These are phyloP conservation scores for Withania somnifera DNA, from an alignment of 305 asterid genomes.

Conservation along the genomic window DNA sequence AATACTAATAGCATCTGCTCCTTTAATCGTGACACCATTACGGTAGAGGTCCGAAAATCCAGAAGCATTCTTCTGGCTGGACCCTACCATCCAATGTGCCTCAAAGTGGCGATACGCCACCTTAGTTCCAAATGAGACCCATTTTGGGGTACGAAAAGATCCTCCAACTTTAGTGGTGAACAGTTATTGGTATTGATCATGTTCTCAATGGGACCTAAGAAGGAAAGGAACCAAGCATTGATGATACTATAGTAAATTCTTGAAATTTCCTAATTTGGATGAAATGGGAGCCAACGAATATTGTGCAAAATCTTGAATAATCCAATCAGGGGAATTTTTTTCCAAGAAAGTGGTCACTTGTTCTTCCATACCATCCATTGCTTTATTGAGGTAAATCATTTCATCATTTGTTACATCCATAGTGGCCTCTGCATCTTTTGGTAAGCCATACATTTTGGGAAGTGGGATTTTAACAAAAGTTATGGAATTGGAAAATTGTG, in stretches of 20 bases:
- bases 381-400: conserved; percentile 30
- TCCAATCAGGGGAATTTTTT: conserved; percentile 13
- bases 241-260: not conserved
- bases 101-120: conserved; percentile 8
- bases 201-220: not conserved
- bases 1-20: not conserved
- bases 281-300: conserved; percentile 25
- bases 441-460: conserved; percentile 14
- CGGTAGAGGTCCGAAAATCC: conserved; percentile 10
- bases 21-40: not conserved
- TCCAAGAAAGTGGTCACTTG: conserved; percentile 13
- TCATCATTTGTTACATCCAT: conserved; percentile 14
- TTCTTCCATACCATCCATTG: conserved; percentile 27
- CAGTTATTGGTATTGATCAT: conserved; percentile 5
- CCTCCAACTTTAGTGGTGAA: conserved; percentile 20
- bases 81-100: not conserved
- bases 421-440: conserved; percentile 39
- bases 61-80: not conserved
- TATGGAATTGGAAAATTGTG: conserved; percentile 3
- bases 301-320: conserved; percentile 5
- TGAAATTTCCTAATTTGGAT: conserved; percentile 8
- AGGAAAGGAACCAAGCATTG: not conserved
- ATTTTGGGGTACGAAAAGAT: conserved; percentile 28
- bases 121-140: conserved; percentile 24
- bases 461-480: conserved; percentile 20